phyloP scores from a whole-genome alignment of 495 filamentous ascomycete genomes.

The Margaritispora aquatica region DNA sequence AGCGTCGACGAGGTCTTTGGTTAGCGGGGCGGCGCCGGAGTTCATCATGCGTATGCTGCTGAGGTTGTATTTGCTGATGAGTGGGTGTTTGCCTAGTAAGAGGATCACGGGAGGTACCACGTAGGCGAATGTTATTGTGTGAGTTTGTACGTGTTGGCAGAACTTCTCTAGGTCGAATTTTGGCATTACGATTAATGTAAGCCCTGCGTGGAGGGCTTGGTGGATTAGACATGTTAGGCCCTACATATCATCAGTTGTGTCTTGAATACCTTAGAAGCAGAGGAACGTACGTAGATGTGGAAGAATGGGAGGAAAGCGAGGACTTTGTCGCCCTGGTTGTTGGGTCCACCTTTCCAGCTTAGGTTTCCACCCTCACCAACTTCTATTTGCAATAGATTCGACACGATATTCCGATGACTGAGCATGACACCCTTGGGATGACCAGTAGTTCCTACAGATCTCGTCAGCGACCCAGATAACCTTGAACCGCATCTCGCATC shows the following conservation, averaged over 20 bases:
- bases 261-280: slow-evolving; percentile 27
- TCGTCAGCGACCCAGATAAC: too few species aligned
- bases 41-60: slow-evolving; percentile 76
- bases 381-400: slow-evolving; percentile 52
- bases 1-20: slow-evolving; percentile 70
- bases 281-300: slow-evolving; percentile 68
- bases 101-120: slow-evolving; percentile 84
- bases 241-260: slow-evolving; percentile 40
- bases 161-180: slow-evolving; percentile 80
- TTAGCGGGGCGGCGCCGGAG: slow-evolving; percentile 85
- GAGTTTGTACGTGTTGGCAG: slow-evolving; percentile 67
- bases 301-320: slow-evolving; percentile 88
- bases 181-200: slow-evolving; percentile 65
- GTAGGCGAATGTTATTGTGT: slow-evolving; percentile 71
- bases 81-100: slow-evolving; percentile 70
- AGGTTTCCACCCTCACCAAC: slow-evolving; percentile 55
- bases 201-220: slow-evolving; percentile 58
- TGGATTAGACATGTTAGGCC: slow-evolving; percentile 56
- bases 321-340: slow-evolving; percentile 62
- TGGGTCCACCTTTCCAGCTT: slow-evolving; percentile 50
- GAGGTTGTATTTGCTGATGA: slow-evolving; percentile 73
- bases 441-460: slow-evolving; percentile 68
- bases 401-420: slow-evolving; percentile 72
- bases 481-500: slow-evolving; percentile 41
- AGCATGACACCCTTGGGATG: slow-evolving; percentile 92